phyloP scores from a whole-genome alignment of 1,139 yeast species.

The Debaryomyces psychrophilus region DNA sequence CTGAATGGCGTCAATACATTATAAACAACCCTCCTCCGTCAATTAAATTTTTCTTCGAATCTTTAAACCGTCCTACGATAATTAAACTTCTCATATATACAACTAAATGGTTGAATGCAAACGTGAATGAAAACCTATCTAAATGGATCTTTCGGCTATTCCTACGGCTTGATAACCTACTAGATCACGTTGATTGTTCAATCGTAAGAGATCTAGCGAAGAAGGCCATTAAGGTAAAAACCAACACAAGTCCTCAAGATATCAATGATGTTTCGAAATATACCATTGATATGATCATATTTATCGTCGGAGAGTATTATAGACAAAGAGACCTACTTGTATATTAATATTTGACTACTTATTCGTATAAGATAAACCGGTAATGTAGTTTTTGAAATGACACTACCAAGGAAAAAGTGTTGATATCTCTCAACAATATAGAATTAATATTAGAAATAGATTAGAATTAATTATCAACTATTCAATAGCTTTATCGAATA shows the following conservation, averaged over 20 bases:
- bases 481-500: not conserved
- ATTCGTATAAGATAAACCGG: not conserved
- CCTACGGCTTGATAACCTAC: conserved; percentile 35
- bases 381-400: conserved; percentile 3
- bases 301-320: conserved; percentile 38
- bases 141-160: conserved; percentile 44
- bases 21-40: conserved; percentile 35
- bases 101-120: conserved; percentile 44
- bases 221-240: conserved; percentile 32
- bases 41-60: conserved; percentile 22
- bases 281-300: conserved; percentile 37
- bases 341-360: not conserved
- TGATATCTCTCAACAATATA: conserved; percentile 1
- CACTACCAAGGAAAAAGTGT: conserved; percentile 7
- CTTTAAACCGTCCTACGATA: conserved; percentile 35
- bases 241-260: conserved; percentile 9
- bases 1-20: conserved; percentile 36
- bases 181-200: conserved; percentile 40
- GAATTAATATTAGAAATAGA: not conserved
- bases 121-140: conserved; percentile 32
- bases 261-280: conserved; percentile 21
- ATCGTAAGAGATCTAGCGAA: conserved; percentile 43
- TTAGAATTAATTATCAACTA: not conserved
- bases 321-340: conserved; percentile 38
- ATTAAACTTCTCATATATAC: conserved; percentile 39